Conservation (phyloP, 2,329 filamentous ascomycete species). For the Colletotrichum karsti region DNA sequence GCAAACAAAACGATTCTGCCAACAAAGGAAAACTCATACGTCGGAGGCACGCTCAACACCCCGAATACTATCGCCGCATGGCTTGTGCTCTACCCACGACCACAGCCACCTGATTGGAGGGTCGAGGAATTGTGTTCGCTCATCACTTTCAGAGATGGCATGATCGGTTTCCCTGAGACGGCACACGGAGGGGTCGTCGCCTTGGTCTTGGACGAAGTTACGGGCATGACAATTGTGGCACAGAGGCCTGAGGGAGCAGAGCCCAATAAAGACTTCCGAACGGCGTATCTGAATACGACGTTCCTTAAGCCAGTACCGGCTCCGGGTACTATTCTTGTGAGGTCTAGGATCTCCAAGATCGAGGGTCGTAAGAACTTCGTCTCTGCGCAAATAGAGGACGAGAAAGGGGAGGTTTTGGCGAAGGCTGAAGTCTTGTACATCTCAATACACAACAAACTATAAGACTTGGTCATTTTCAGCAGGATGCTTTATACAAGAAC, state of each 20-base stretch:
- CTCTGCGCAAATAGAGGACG: slow-evolving; percentile 40
- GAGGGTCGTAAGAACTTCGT: slow-evolving; percentile 45
- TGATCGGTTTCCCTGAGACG: slow-evolving; percentile 41
- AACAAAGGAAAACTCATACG: slow-evolving; percentile 39
- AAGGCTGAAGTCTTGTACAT: slow-evolving; percentile 32
- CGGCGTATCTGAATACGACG: slow-evolving; percentile 43
- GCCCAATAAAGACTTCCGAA: slow-evolving; percentile 40
- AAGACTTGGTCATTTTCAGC: not conserved
- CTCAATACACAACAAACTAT: slow-evolving; percentile 20
- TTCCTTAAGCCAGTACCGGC: slow-evolving; percentile 43
- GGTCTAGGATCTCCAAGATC: slow-evolving; percentile 39
- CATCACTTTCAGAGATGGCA: slow-evolving; percentile 41
- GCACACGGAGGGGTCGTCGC: slow-evolving; percentile 48
- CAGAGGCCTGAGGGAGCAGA: slow-evolving; percentile 41
- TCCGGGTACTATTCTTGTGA: slow-evolving; percentile 40
- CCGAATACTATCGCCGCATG: slow-evolving; percentile 41
- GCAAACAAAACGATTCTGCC: slow-evolving; percentile 19
- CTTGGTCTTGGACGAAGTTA: slow-evolving; percentile 46
- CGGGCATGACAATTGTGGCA: slow-evolving; percentile 45
- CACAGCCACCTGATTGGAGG: slow-evolving; percentile 32
- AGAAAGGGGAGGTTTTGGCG: slow-evolving; percentile 41
- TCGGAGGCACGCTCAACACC: slow-evolving; percentile 42
- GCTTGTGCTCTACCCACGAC: slow-evolving; percentile 42
- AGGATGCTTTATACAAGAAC: not conserved
- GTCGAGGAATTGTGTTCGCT: slow-evolving; percentile 41